Percentiles rank a stretch among this genome's conserved stretches.
Evolutionary conservation across 768 basidiomycete genomes (phyloP).

Genomic region (Omphalotus guepiniiformis): DNA sequence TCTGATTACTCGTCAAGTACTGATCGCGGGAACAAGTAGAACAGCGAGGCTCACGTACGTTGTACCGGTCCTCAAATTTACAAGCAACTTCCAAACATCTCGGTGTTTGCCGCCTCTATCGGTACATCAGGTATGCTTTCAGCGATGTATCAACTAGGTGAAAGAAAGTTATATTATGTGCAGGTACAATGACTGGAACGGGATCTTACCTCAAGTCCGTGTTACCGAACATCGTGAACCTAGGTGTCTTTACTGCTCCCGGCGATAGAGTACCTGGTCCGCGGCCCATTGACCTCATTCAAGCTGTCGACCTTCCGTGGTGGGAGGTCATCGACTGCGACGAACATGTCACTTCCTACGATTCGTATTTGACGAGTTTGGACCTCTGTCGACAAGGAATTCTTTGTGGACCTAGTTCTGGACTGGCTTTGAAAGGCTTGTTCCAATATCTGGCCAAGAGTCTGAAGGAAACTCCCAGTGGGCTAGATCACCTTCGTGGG

Average conservation of each 20-base stretch:
- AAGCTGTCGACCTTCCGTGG: slow-evolving; percentile 22
- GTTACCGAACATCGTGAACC: slow-evolving; percentile 14
- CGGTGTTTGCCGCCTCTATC: slow-evolving; percentile 19
- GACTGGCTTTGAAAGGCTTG: slow-evolving; percentile 17
- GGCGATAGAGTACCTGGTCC: slow-evolving; percentile 21
- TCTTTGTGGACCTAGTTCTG: slow-evolving; percentile 20
- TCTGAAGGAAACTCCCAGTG: slow-evolving; percentile 11
- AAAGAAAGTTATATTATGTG: too few relatives aligned
- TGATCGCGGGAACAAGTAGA: too few relatives aligned
- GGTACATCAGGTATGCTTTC: slow-evolving; percentile 17
- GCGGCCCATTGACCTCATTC: slow-evolving; percentile 17
- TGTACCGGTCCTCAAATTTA: slow-evolving; percentile 23
- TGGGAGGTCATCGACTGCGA: slow-evolving; percentile 18
- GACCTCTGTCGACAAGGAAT: slow-evolving; percentile 20
- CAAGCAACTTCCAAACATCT: slow-evolving; percentile 19
- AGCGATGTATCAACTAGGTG: too few relatives aligned
- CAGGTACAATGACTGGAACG: slow-evolving; percentile 23
- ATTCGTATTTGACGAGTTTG: slow-evolving; percentile 20
- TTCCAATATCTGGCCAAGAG: slow-evolving; percentile 19
- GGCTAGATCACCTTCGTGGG: slow-evolving; percentile 15
- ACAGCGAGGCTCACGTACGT: slow-evolving; percentile 20
- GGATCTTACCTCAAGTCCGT: slow-evolving; percentile 19
- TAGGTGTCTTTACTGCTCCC: slow-evolving; percentile 19
- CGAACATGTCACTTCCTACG: slow-evolving; percentile 17
- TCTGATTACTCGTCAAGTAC: too few relatives aligned